A percentile compares a stretch with the other conserved stretches of the same genome.
Evolutionary conservation across 257 asterid species (phyloP).

Genomic region (Solanum arcanum): DNA sequence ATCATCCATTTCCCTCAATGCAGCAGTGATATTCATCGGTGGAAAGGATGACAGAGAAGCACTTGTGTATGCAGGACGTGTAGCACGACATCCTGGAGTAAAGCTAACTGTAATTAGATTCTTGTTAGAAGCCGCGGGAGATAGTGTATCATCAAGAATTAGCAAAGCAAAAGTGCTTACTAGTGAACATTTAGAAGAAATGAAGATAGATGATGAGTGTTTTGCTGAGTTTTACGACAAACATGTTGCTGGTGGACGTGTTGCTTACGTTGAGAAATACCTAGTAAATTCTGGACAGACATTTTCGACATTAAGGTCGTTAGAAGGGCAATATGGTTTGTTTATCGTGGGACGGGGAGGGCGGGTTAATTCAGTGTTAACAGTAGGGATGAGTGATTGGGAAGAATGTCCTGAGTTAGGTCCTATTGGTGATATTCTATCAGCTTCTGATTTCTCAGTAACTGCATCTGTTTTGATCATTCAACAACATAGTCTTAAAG

Average conservation of each 20-base stretch:
- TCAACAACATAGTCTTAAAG: constrained; percentile 73
- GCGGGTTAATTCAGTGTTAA: constrained; percentile 62
- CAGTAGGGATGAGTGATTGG: constrained; percentile 96
- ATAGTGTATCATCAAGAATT: constrained; percentile 53
- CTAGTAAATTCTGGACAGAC: constrained; percentile 81
- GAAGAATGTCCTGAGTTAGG: constrained; percentile 96
- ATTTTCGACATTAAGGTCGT: constrained; percentile 58
- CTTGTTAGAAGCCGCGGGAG: constrained; percentile 57
- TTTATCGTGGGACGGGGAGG: constrained; percentile 86
- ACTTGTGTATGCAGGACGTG: constrained; percentile 66
- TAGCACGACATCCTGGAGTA: constrained; percentile 80
- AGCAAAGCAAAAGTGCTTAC: constrained; percentile 62
- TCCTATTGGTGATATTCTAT: constrained; percentile 79
- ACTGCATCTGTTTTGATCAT: constrained; percentile 76
- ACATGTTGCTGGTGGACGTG: constrained; percentile 80
- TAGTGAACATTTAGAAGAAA: constrained; percentile 71
- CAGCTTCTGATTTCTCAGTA: constrained; percentile 71
- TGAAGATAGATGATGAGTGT: constrained; percentile 80
- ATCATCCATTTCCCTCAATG: constrained; percentile 42
- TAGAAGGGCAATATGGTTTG: constrained; percentile 79
- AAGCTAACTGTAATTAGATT: constrained; percentile 79
- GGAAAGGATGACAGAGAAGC: constrained; percentile 95
- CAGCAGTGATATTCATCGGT: constrained; percentile 87
- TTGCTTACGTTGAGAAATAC: constrained; percentile 85
- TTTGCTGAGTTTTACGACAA: constrained; percentile 78